These are phyloP conservation scores for Alternaria triticina DNA, from an alignment of 2,329 filamentous ascomycete species.

Conservation along the genomic window DNA sequence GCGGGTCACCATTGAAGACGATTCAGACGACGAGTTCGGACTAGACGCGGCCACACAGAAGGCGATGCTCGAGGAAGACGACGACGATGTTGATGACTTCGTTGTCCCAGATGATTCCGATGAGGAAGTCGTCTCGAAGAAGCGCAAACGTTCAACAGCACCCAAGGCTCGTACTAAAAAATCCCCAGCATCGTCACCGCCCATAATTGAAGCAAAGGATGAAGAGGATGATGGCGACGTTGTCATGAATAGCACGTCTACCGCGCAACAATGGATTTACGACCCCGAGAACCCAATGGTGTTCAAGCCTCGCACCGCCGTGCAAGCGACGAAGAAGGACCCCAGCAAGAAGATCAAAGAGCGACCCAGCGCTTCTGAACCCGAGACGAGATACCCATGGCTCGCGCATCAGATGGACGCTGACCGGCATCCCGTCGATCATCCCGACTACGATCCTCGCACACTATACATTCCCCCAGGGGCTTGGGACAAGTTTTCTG, in stretches of 20 bases:
- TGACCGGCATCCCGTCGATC: slow-evolving; percentile 75
- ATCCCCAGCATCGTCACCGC: slow-evolving; percentile 54
- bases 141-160: slow-evolving; percentile 67
- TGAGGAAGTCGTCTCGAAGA: slow-evolving; percentile 67
- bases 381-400: slow-evolving; percentile 88
- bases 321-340: slow-evolving; percentile 41
- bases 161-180: slow-evolving; percentile 68
- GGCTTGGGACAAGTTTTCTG: slow-evolving; percentile 82
- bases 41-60: slow-evolving; percentile 63
- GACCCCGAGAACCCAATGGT: slow-evolving; percentile 66
- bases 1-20: slow-evolving; percentile 68
- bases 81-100: slow-evolving; percentile 85
- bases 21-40: slow-evolving; percentile 71
- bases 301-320: slow-evolving; percentile 54
- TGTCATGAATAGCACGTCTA: slow-evolving; percentile 66
- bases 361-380: slow-evolving; percentile 82
- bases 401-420: slow-evolving; percentile 84
- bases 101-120: slow-evolving; percentile 87
- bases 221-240: slow-evolving; percentile 64
- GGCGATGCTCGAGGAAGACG: slow-evolving; percentile 64
- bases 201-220: slow-evolving; percentile 45
- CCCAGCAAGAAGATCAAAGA: slow-evolving; percentile 47
- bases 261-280: slow-evolving; percentile 82
- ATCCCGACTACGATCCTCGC: slow-evolving; percentile 89
- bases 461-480: slow-evolving; percentile 87